phyloP scores from a whole-genome alignment of 768 basidiomycete species.

The Leccinellum albellum region DNA sequence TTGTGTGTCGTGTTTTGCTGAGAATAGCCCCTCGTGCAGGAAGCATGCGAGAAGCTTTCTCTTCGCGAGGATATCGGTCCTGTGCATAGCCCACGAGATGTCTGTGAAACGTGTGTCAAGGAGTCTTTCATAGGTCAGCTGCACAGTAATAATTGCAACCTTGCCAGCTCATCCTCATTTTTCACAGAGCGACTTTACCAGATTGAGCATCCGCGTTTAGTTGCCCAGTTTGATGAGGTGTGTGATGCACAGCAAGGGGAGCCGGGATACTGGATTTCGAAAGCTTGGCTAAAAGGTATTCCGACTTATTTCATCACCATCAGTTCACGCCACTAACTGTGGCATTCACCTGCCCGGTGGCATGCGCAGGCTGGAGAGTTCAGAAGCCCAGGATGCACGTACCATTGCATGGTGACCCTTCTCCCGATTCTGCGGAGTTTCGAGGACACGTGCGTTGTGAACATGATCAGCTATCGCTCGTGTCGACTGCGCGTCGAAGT shows the following conservation, averaged over 20 bases:
- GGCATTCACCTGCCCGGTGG: slow-evolving; percentile 5
- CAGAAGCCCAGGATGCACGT: slow-evolving; percentile 76
- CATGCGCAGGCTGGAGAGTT: slow-evolving; percentile 63
- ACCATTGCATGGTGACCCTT: slow-evolving; percentile 53
- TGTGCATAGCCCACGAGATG: slow-evolving; percentile 43
- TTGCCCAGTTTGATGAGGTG: slow-evolving; percentile 55
- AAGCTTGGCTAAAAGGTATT: slow-evolving; percentile 72
- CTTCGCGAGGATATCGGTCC: slow-evolving; percentile 48
- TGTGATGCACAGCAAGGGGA: slow-evolving; percentile 41
- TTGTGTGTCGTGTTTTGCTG: not conserved
- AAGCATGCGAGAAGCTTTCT: slow-evolving; percentile 24
- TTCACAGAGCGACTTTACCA: slow-evolving; percentile 64
- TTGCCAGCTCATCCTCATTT: not conserved
- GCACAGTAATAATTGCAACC: not conserved
- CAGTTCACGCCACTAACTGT: slow-evolving; percentile 7
- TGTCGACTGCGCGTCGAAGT: slow-evolving; percentile 50
- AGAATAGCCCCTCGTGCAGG: slow-evolving; percentile 8
- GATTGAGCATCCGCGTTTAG: slow-evolving; percentile 60
- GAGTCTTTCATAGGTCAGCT: slow-evolving; percentile 53
- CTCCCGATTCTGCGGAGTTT: slow-evolving; percentile 60
- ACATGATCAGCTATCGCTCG: slow-evolving; percentile 60
- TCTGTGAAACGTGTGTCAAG: slow-evolving; percentile 60
- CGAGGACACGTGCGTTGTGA: slow-evolving; percentile 63
- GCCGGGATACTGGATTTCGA: slow-evolving; percentile 69
- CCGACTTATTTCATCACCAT: slow-evolving; percentile 8